Conservation (phyloP, 345 rosid species). For the Brassica rapa region DNA sequence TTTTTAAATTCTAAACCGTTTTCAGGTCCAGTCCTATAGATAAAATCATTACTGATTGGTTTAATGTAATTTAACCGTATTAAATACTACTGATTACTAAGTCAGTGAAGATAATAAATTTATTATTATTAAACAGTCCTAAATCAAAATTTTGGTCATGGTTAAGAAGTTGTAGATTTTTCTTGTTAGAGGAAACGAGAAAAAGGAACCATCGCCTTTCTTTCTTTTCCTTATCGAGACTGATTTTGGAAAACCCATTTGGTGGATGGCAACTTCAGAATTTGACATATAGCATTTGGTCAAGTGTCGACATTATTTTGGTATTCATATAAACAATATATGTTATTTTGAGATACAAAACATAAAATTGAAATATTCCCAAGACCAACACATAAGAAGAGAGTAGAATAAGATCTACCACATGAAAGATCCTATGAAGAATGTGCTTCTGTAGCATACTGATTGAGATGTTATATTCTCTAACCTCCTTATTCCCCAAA, state of each 20-base stretch:
- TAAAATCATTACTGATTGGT: background rate
- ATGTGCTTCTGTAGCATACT: constrained; percentile 9
- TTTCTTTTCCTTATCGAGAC: background rate
- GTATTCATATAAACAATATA: background rate
- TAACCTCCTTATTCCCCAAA: constrained; percentile 16
- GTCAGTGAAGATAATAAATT: background rate
- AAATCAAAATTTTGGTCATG: background rate
- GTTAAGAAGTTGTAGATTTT: background rate
- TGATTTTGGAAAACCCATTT: background rate
- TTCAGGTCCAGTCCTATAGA: background rate
- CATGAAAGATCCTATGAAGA: background rate
- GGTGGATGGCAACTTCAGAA: background rate
- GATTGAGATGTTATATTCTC: constrained; percentile 16
- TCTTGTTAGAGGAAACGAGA: background rate
- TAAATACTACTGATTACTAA: background rate
- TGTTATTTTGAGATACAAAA: background rate
- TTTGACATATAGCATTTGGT: background rate
- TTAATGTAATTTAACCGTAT: background rate
- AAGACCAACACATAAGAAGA: background rate
- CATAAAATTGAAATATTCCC: background rate
- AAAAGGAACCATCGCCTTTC: background rate
- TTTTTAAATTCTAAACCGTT: background rate
- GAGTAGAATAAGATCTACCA: constrained; percentile 13
- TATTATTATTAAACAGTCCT: background rate
- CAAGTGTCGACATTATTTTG: background rate